Evolutionary conservation across 2,329 filamentous ascomycete species (phyloP), one percentile per base, ranked within the genome.

Genomic region (Alternaria sp.): DNA sequence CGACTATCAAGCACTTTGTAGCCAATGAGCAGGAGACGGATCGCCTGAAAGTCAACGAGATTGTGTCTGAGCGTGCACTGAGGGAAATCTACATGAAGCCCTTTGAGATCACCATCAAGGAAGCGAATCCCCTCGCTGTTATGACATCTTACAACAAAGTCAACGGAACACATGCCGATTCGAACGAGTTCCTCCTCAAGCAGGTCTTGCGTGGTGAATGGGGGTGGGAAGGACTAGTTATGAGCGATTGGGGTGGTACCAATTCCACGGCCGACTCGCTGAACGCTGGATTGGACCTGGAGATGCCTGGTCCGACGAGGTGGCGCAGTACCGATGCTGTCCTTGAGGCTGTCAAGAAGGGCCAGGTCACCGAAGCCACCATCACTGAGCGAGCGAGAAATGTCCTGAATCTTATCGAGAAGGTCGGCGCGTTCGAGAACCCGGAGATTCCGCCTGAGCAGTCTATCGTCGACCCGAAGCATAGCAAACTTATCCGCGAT

Each of bases 121-220:
- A 92, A 70, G 89, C 83, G 5, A 89, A 87, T 14, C 91, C 89
- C 1, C 88, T 85, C 74, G 85, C 86, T 45, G 86, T 92, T 66
- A 94, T 94, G 92, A 88, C 89, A 33, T 87, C 91, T 0, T 94
- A 94, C 75, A 88, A 92, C 73, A 88, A 89, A 67, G 89, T 93
- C 69, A 92, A 94, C 67, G 91, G 91, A 9, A 82, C 89, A 14
- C 90, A 92, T 8, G 85, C 87, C 1, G 87, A 92, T 61, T 86
- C 90, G 2, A 87, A 92, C 75, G 83, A 86, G 43, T 87, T 90
- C 61, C 82, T 89, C 2, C 82, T 93, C n/a, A 91, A 89, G 61
- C 74, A 78, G 44, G 90, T 93, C 33, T 81, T 93, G n/a, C 84
- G 91, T 59, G 85, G 86, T 3, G 88, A 92, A 73, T 93, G 90